These are phyloP conservation scores for Cladosporium sp. DNA, from an alignment of 2,329 filamentous ascomycete genomes.

Conservation along the genomic window DNA sequence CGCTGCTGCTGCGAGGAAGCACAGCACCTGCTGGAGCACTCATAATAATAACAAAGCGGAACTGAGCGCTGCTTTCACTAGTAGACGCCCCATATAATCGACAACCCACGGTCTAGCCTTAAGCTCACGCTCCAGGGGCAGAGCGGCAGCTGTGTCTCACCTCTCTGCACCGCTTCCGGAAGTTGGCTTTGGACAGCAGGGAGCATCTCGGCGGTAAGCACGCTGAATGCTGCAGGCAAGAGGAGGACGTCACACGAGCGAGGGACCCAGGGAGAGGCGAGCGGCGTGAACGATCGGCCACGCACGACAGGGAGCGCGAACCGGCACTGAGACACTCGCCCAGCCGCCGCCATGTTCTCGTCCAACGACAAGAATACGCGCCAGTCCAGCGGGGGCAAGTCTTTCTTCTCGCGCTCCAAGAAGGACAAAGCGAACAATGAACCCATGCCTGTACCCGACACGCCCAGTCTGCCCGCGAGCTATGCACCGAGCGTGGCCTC, in stretches of 20 bases:
- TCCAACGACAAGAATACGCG: constrained; percentile 53
- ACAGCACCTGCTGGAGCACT: not conserved
- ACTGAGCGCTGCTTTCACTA: not conserved
- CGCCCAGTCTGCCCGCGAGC: constrained; percentile 49
- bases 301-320: constrained; percentile 8
- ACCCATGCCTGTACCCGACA: constrained; percentile 57
- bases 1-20: not conserved
- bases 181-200: not conserved
- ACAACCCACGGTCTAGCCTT: not conserved
- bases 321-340: constrained; percentile 8
- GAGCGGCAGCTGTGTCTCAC: constrained; percentile 8
- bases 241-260: constrained; percentile 8
- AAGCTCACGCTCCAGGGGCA: constrained; percentile 4
- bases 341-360: constrained; percentile 10
- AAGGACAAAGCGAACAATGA: constrained; percentile 72
- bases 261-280: constrained; percentile 9
- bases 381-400: constrained; percentile 75
- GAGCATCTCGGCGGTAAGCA: constrained; percentile 4
- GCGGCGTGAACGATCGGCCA: not conserved
- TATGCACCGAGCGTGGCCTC: constrained; percentile 52
- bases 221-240: constrained; percentile 12
- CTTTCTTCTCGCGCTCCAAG: constrained; percentile 75
- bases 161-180: not conserved
- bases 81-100: not conserved
- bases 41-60: not conserved